phyloP scores from a whole-genome alignment of 345 rosid species.

The Physaria fendleri region DNA sequence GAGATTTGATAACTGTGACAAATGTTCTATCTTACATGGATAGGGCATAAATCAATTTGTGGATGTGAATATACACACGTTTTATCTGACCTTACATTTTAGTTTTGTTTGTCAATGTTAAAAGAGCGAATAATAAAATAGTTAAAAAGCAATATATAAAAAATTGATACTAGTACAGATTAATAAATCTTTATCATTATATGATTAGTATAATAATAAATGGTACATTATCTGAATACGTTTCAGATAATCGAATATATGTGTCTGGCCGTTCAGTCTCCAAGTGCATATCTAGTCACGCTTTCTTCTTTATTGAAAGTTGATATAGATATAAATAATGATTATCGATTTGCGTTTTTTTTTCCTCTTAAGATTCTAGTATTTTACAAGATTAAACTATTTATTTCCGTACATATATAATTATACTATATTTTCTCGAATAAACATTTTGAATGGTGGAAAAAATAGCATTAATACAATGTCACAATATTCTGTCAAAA shows the following conservation, averaged over 20 bases:
- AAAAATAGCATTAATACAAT: too few relatives aligned
- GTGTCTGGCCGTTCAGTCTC: slow-evolving; percentile 2
- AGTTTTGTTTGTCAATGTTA: too few relatives aligned
- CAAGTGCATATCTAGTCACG: slow-evolving; percentile 29
- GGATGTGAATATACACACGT: not conserved
- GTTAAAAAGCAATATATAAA: not conserved
- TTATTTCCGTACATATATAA: slow-evolving; percentile 5
- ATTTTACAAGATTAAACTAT: slow-evolving; percentile 3
- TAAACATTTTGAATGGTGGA: not conserved
- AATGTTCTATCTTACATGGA: not conserved
- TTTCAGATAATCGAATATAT: slow-evolving; percentile 3
- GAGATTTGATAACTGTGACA: not conserved
- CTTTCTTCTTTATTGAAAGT: slow-evolving; percentile 1
- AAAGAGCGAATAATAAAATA: not conserved
- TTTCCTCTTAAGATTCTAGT: not conserved
- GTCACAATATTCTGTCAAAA: too few relatives aligned
- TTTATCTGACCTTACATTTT: not conserved
- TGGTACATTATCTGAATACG: not conserved
- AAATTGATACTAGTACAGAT: not conserved
- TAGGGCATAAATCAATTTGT: not conserved
- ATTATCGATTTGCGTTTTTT: not conserved
- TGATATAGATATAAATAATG: not conserved
- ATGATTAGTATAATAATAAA: not conserved
- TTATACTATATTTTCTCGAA: not conserved
- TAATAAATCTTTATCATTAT: not conserved